Conservation (phyloP, 352 stramenopile genomes). For the Phytophthora agathidicida region DNA sequence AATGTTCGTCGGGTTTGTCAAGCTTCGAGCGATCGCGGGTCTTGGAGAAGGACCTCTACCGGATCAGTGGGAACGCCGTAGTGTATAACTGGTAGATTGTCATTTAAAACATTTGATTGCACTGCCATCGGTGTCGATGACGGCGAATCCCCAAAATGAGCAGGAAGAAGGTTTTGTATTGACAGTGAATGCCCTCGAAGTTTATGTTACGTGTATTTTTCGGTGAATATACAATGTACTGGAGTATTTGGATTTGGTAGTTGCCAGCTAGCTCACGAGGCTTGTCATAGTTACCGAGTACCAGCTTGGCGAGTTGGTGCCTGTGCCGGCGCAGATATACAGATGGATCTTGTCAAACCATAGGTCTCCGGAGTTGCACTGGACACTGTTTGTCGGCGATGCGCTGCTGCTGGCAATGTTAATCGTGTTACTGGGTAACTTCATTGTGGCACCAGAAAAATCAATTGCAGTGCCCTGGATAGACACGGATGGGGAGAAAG, state of each 20-base stretch:
- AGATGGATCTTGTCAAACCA: constrained; percentile 24
- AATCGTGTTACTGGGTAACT: constrained; percentile 7
- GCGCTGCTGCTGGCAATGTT: constrained; percentile 22
- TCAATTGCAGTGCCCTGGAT: constrained; percentile 2
- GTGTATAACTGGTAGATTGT: too few relatives aligned
- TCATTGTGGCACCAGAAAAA: constrained; percentile 19
- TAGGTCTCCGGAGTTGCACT: constrained; percentile 34
- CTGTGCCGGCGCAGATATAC: constrained; percentile 28
- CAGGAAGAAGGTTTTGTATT: too few relatives aligned
- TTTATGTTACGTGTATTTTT: too few relatives aligned
- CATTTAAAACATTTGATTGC: too few relatives aligned
- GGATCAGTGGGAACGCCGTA: constrained; percentile 50
- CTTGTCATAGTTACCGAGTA: constrained; percentile 3
- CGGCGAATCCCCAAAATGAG: too few relatives aligned
- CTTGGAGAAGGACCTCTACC: constrained; percentile 66
- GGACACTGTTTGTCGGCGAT: neutral
- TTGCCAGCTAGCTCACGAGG: too few relatives aligned
- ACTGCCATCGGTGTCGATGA: too few relatives aligned
- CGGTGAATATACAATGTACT: too few relatives aligned
- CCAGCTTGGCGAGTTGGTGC: neutral
- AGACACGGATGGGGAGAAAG: too few relatives aligned
- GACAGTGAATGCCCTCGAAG: too few relatives aligned
- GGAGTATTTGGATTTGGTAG: too few relatives aligned
- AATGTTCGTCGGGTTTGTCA: constrained; percentile 66
- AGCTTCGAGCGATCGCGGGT: constrained; percentile 49